Base-by-base conservation (phyloP, 2,329 filamentous ascomycete genomes). In the Drechslerella coelobrocha region DNA sequence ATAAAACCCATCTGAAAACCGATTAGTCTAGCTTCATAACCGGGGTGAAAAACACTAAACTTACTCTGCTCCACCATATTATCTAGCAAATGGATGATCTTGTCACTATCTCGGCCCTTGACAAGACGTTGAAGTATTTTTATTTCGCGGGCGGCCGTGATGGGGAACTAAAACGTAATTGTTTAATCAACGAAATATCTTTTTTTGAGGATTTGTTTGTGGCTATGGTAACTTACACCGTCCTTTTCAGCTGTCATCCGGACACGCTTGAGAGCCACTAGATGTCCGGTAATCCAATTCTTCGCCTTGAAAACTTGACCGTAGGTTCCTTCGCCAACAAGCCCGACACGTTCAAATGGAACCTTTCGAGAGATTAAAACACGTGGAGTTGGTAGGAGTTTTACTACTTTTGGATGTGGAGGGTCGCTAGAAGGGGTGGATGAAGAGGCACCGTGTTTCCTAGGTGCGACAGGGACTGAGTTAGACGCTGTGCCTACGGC, bases 221-320 rank as follows among this genome's bases (percentile, higher is more conserved):
- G n/a, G n/a, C 10, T 12, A 24, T 8, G 21, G 8, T 12, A 48
- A 74, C 73, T 68, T 72, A 75, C 73, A 0, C 91, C 91, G 78
- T 96, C 92, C 63, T 89, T 84, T 81, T 96, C 92, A 48, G 91
- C 91, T 78, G 96, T 91, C 92, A 96, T 96, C 9, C 91, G 88
- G 72, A 96, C 95, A 76, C 90, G 89, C 81, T 96, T 96, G 68
- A 96, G 82, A 1, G 92, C 92, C 23, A 95, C 92, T 68, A 90
- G 83, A 41, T 87, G 86, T 75, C 90, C 90, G 0, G 90, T 96
- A 77, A 95, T 95, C n/a, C 94, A 90, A 76, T 96, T 91, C 7
- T 92, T 82, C n/a, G 87, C 92, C 78, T 96, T 96, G 82, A 95
- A 96, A 2, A 96, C 92, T 78, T 96, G 96, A 56, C 91, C 94